Percentiles rank a stretch among this genome's conserved stretches.
These are phyloP conservation scores for Filobasidium wieringae DNA, from an alignment of 768 basidiomycete genomes.

Conservation along the genomic window DNA sequence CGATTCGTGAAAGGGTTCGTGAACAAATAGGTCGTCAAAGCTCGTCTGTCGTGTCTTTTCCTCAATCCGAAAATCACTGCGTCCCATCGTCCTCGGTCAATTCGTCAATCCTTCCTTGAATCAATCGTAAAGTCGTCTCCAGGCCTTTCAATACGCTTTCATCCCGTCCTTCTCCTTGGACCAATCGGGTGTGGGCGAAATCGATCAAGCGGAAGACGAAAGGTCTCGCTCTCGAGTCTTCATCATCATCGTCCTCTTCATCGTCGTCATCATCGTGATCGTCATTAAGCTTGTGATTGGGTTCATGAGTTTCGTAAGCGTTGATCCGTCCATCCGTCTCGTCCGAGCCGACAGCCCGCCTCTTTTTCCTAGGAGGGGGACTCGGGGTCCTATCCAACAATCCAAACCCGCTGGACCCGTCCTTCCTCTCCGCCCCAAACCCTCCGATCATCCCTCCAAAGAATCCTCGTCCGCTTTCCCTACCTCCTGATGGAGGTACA, in stretches of 20 bases:
- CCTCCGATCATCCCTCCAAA: conserved; percentile 1
- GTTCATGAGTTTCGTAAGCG: too few species aligned
- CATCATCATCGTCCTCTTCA: conserved; percentile 8
- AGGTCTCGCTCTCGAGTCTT: conserved; percentile 40
- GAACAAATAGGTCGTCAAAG: too few species aligned
- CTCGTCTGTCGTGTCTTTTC: too few species aligned
- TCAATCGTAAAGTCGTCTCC: conserved; percentile 51
- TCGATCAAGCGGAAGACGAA: conserved; percentile 74
- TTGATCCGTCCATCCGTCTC: too few species aligned
- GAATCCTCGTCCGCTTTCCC: background rate
- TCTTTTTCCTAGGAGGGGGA: background rate
- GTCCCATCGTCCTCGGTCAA: too few species aligned
- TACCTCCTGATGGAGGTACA: background rate
- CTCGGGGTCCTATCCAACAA: background rate
- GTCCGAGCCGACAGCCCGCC: too few species aligned
- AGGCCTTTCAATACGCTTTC: conserved; percentile 64
- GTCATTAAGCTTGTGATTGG: too few species aligned
- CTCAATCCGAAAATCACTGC: too few species aligned
- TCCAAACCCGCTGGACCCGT: conserved; percentile 8
- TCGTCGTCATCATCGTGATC: conserved; percentile 7
- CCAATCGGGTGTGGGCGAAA: conserved; percentile 74
- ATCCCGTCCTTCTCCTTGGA: conserved; percentile 64
- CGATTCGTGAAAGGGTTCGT: too few species aligned
- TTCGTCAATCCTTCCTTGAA: conserved; percentile 50
- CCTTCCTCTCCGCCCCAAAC: conserved; percentile 7